A percentile compares a stretch with the other conserved stretches of the same genome.
phyloP scores from a whole-genome alignment of 164 flowering plant species.

The Magnolia kwangsiensis region DNA sequence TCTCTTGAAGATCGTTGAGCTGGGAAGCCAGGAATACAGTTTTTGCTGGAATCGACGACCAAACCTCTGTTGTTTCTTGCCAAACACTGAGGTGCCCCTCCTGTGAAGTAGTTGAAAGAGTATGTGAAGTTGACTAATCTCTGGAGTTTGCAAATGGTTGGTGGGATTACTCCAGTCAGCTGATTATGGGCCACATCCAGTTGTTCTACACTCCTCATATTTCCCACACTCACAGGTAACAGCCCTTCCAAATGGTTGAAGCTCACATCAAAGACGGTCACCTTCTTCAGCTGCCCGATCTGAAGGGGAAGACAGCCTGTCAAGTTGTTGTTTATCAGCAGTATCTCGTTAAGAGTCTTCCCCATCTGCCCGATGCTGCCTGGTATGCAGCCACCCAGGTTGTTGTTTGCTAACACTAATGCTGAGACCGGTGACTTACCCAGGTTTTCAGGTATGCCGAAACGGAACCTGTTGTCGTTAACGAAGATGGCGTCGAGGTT shows the following conservation, averaged over 20 bases:
- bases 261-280: constrained; percentile 79
- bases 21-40: constrained; percentile 49
- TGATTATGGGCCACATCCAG: constrained; percentile 67
- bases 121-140: constrained; percentile 66
- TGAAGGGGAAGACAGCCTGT: constrained; percentile 62
- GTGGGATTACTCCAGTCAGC: constrained; percentile 62
- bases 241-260: constrained; percentile 60
- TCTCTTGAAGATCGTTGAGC: constrained; percentile 41
- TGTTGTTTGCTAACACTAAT: constrained; percentile 64
- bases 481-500: constrained; percentile 67
- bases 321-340: constrained; percentile 62
- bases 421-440: constrained; percentile 87
- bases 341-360: constrained; percentile 64
- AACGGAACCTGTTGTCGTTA: constrained; percentile 64
- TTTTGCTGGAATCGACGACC: constrained; percentile 26
- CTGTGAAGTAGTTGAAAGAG: constrained; percentile 66
- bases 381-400: constrained; percentile 75
- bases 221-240: constrained; percentile 39
- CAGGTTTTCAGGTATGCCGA: constrained; percentile 59
- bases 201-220: constrained; percentile 67
- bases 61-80: constrained; percentile 7
- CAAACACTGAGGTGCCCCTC: constrained; percentile 50
- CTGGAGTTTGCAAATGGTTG: constrained; percentile 48
- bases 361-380: constrained; percentile 68
- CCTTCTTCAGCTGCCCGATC: constrained; percentile 49